Conservation (phyloP, 305 asterid species). For the Fraxinus xanthoxyloides region DNA sequence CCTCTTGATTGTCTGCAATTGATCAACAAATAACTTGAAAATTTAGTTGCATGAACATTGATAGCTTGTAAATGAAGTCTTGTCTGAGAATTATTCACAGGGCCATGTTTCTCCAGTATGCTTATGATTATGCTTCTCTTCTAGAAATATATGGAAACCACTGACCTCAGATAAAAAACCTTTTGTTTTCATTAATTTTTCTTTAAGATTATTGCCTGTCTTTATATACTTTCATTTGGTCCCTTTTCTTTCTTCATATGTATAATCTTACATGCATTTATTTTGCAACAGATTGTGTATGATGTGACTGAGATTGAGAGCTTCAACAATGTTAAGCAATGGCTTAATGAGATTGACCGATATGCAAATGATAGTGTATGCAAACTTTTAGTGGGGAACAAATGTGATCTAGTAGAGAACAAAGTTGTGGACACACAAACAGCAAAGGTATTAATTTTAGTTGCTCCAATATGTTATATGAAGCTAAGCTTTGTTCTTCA, state of each 20-base stretch:
- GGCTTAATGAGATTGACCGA: constrained; percentile 20
- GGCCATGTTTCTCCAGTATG: background rate
- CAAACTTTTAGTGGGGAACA: constrained; percentile 20
- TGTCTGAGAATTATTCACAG: background rate
- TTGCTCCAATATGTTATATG: background rate
- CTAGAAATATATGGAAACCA: background rate
- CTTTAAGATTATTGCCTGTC: background rate
- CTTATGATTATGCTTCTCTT: background rate
- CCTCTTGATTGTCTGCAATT: background rate
- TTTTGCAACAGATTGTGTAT: constrained; percentile 12
- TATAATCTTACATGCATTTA: background rate
- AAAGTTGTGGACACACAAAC: constrained; percentile 22
- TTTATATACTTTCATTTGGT: background rate
- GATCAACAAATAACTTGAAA: background rate
- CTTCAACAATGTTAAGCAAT: constrained; percentile 23
- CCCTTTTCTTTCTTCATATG: background rate
- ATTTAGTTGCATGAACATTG: background rate
- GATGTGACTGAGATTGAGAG: constrained; percentile 23
- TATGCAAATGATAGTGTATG: constrained; percentile 22
- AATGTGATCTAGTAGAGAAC: constrained; percentile 21
- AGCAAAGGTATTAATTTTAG: constrained; percentile 4
- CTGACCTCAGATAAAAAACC: background rate
- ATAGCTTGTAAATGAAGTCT: background rate
- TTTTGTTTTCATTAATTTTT: background rate
- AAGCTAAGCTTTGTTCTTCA: background rate